Percentiles rank a stretch among this genome's conserved stretches.
Conservation (phyloP, 441 rosid species). For the Erodium chrysanthum region DNA sequence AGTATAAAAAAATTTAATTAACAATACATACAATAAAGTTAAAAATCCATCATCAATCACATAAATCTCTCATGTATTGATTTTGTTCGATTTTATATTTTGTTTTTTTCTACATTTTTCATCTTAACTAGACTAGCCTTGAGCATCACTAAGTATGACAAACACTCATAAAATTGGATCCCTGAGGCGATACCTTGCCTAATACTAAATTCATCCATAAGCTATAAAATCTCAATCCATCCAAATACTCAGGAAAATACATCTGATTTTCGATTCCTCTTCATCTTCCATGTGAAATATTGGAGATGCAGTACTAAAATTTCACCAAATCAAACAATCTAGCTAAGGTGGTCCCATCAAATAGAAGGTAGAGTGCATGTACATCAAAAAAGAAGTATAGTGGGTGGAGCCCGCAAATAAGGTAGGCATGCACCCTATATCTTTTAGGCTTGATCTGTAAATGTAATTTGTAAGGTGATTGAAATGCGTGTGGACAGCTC, state of each 20-base stretch:
- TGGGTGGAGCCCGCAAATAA: constrained; percentile 21
- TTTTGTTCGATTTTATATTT: no score
- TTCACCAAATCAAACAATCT: not conserved
- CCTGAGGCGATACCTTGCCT: not conserved
- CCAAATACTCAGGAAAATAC: not conserved
- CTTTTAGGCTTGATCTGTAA: not conserved
- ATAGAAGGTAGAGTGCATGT: not conserved
- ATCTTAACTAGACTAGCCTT: not conserved
- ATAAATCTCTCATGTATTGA: no score
- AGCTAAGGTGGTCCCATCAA: not conserved
- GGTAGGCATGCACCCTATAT: constrained; percentile 1
- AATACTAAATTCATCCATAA: no score
- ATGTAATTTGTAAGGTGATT: not conserved
- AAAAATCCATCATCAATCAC: no score
- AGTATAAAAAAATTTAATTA: no score
- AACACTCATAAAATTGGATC: not conserved
- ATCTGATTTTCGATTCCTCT: no score
- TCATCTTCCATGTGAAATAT: no score
- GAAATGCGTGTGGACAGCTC: constrained; percentile 6
- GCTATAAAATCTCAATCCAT: no score
- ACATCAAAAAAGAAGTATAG: constrained; percentile 15
- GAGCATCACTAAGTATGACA: not conserved
- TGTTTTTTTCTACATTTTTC: no score
- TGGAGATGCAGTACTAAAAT: not conserved
- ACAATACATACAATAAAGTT: no score